These are phyloP conservation scores for Ascosphaera pollenicola DNA, from an alignment of 2,329 filamentous ascomycete genomes.

Conservation along the genomic window DNA sequence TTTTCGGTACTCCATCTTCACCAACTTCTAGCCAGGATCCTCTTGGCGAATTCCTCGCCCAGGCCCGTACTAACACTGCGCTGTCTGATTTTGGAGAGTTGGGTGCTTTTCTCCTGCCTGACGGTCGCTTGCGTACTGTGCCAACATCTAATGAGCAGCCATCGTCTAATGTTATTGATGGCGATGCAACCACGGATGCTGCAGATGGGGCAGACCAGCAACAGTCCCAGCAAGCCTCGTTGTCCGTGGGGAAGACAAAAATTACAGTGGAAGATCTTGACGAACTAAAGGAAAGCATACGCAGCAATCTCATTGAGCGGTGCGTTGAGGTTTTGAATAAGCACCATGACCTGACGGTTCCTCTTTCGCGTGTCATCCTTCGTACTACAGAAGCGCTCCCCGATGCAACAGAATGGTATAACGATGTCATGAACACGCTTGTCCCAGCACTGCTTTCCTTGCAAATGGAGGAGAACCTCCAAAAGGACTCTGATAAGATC, in stretches of 20 bases:
- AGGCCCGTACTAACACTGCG: not conserved
- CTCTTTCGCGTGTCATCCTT: slow-evolving; percentile 68
- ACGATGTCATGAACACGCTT: slow-evolving; percentile 62
- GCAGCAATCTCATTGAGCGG: slow-evolving; percentile 62
- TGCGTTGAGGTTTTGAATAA: slow-evolving; percentile 76
- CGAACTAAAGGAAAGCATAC: slow-evolving; percentile 46
- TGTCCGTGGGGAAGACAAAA: not conserved
- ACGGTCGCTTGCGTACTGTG: too few relatives aligned
- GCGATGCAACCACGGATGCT: too few relatives aligned
- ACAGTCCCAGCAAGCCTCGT: not conserved
- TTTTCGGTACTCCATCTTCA: slow-evolving; percentile 2
- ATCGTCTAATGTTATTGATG: slow-evolving; percentile 6
- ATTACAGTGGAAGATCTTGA: slow-evolving; percentile 58
- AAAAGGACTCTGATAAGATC: slow-evolving; percentile 42
- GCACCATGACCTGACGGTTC: slow-evolving; percentile 73
- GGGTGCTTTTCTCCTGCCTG: too few relatives aligned
- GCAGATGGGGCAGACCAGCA: too few relatives aligned
- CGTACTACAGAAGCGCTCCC: slow-evolving; percentile 42
- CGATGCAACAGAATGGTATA: slow-evolving; percentile 31
- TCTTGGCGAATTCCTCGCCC: not conserved
- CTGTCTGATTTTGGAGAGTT: too few relatives aligned
- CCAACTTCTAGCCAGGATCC: not conserved
- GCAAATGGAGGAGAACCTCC: slow-evolving; percentile 34
- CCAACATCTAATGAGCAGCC: too few relatives aligned
- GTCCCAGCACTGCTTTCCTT: slow-evolving; percentile 60